These are phyloP conservation scores for Ceratocystis diversiconidia DNA, from an alignment of 2,329 filamentous ascomycete genomes.

Conservation along the genomic window DNA sequence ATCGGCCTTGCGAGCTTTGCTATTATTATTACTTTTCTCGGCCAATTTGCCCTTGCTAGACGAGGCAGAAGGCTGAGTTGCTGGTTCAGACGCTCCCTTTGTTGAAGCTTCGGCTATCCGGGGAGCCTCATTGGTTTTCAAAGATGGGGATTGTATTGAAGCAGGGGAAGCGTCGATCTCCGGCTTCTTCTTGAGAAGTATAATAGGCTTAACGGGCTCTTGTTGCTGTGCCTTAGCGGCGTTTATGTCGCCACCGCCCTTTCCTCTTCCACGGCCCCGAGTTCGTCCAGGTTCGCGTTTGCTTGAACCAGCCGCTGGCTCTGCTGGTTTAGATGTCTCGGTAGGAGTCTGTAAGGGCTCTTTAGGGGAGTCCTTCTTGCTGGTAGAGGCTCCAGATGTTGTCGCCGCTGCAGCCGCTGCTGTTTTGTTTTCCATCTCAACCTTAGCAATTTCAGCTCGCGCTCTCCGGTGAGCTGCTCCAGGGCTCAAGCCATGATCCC, in stretches of 20 bases:
- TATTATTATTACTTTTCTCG: neutral
- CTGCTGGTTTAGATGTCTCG: conserved; percentile 12
- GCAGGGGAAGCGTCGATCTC: conserved; percentile 19
- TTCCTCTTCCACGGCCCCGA: conserved; percentile 25
- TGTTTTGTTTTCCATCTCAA: conserved; percentile 34
- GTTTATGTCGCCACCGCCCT: conserved; percentile 27
- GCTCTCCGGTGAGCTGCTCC: conserved; percentile 48
- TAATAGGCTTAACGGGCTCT: conserved; percentile 24
- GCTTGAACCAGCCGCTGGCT: conserved; percentile 4
- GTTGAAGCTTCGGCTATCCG: conserved; percentile 22
- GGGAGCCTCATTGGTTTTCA: conserved; percentile 19
- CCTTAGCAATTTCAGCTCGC: conserved; percentile 43
- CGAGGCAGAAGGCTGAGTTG: conserved; percentile 25
- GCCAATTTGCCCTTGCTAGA: conserved; percentile 21
- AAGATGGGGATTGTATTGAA: conserved; percentile 15
- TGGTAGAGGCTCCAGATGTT: conserved; percentile 5
- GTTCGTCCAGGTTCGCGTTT: conserved; percentile 14
- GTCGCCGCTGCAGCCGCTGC: neutral
- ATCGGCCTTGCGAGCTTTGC: conserved; percentile 25
- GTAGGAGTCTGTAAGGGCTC: neutral
- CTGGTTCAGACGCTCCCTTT: conserved; percentile 12
- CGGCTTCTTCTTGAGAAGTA: conserved; percentile 32
- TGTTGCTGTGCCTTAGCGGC: conserved; percentile 17
- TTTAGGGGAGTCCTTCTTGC: conserved; percentile 6
- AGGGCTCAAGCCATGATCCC: conserved; percentile 50